phyloP scores from a whole-genome alignment of 2,329 filamentous ascomycete species.

The Fusarium sp. region DNA sequence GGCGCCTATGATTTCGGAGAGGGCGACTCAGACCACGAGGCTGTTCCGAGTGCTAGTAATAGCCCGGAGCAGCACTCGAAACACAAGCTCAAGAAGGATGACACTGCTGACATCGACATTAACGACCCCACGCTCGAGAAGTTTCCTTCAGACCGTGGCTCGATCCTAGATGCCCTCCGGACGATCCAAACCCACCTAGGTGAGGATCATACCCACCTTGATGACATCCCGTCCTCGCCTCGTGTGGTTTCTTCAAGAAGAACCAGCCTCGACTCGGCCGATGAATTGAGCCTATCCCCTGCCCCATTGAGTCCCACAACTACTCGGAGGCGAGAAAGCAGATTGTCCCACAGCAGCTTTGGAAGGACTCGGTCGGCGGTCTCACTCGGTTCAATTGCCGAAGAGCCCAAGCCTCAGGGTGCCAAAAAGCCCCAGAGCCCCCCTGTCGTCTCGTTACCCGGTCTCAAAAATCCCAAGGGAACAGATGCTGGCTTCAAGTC shows the following conservation, averaged over 20 bases:
- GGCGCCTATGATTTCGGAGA: constrained; percentile 55
- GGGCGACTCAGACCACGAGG: constrained; percentile 47
- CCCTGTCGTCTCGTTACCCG: constrained; percentile 37
- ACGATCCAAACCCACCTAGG: constrained; percentile 59
- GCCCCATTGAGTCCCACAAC: constrained; percentile 50
- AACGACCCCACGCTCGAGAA: constrained; percentile 62
- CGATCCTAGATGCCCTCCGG: constrained; percentile 59
- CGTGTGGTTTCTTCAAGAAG: constrained; percentile 50
- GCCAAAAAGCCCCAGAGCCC: constrained; percentile 22
- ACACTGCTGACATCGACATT: constrained; percentile 48
- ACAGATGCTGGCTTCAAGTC: constrained; percentile 34
- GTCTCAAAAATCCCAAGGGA: constrained; percentile 32
- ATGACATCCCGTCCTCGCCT: constrained; percentile 53
- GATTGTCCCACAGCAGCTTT: constrained; percentile 49
- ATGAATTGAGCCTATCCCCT: constrained; percentile 52
- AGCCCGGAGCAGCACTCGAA: constrained; percentile 32
- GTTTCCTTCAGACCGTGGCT: constrained; percentile 59
- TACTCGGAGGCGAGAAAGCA: constrained; percentile 48
- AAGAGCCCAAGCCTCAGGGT: constrained; percentile 51
- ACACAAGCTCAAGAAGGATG: constrained; percentile 32
- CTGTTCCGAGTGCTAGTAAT: constrained; percentile 20
- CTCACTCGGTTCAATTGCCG: constrained; percentile 61
- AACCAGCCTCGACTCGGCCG: constrained; percentile 52
- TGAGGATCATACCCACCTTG: constrained; percentile 53
- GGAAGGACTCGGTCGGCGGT: constrained; percentile 52